phyloP scores from a whole-genome alignment of 495 filamentous ascomycete species.

The Tuber indicum region DNA sequence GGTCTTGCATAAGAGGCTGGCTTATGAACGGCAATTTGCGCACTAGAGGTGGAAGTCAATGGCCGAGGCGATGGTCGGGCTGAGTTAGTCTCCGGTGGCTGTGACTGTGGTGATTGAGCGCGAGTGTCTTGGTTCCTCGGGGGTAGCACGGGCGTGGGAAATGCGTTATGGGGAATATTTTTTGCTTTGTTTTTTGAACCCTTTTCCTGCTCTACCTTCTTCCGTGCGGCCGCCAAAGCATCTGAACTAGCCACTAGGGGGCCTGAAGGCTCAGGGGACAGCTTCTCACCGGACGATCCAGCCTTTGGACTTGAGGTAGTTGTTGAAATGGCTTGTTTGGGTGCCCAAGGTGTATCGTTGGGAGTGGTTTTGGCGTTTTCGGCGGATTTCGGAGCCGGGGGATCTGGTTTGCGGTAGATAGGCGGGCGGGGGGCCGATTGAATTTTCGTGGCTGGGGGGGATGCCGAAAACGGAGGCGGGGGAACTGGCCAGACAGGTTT shows the following conservation, averaged over 20 bases:
- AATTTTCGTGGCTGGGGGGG: background rate
- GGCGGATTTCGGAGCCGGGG: background rate
- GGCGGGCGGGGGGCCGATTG: background rate
- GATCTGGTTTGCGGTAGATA: background rate
- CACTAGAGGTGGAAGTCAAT: background rate
- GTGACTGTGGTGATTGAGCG: background rate
- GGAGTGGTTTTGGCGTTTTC: background rate
- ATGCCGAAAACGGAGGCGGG: background rate
- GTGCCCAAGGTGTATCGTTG: background rate
- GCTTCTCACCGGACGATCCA: background rate
- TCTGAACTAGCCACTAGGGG: background rate
- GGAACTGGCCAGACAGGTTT: background rate
- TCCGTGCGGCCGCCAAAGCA: constrained; percentile 24
- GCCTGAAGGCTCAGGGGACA: background rate
- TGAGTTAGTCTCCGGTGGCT: background rate
- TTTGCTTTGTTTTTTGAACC: constrained; percentile 7
- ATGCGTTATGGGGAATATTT: background rate
- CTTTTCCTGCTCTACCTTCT: constrained; percentile 15
- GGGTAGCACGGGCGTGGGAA: background rate
- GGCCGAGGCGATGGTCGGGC: background rate
- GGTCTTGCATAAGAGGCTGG: background rate
- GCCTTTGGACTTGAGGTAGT: background rate
- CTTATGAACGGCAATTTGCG: background rate
- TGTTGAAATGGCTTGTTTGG: background rate
- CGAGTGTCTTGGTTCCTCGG: background rate